Conservation (phyloP, 1,284 basidiomycete species). For the Volvariella surrecta region DNA sequence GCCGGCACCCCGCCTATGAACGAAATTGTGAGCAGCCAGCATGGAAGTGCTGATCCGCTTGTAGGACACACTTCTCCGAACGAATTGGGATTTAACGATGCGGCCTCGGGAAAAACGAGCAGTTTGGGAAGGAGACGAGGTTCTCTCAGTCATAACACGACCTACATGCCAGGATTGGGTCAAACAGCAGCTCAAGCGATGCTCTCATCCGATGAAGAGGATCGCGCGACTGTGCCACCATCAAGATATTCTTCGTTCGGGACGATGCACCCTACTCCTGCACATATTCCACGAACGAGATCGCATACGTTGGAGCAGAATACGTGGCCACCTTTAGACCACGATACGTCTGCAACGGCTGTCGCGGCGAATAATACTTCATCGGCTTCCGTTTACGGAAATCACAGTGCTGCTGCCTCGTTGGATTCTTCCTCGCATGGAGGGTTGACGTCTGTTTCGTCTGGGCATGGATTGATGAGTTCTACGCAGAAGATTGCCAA, state of each 20-base stretch:
- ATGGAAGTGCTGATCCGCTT: neutral
- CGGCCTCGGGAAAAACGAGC: slow-evolving; percentile 5
- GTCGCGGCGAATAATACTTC: neutral
- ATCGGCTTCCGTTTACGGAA: neutral
- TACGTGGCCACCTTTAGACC: neutral
- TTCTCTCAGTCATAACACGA: slow-evolving; percentile 16
- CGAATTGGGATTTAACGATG: slow-evolving; percentile 8
- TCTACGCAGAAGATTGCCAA: neutral
- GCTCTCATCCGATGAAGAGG: neutral
- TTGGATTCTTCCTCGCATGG: neutral
- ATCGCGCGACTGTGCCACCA: neutral
- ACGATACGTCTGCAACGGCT: neutral
- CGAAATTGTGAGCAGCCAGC: slow-evolving; percentile 3
- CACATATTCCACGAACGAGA: neutral
- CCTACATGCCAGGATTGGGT: slow-evolving; percentile 11
- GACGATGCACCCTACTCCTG: neutral
- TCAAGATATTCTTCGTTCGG: slow-evolving; percentile 1
- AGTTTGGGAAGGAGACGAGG: slow-evolving; percentile 8
- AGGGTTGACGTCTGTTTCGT: neutral
- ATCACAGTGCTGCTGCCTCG: neutral
- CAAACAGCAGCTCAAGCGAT: slow-evolving; percentile 6
- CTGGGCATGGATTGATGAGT: neutral
- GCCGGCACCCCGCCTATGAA: slow-evolving; percentile 7
- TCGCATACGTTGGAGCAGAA: neutral
- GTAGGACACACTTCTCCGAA: neutral